A percentile compares a stretch with the other conserved stretches of the same genome.
Evolutionary conservation across 768 basidiomycete species (phyloP).

Genomic region (Mrakia blollopis): DNA sequence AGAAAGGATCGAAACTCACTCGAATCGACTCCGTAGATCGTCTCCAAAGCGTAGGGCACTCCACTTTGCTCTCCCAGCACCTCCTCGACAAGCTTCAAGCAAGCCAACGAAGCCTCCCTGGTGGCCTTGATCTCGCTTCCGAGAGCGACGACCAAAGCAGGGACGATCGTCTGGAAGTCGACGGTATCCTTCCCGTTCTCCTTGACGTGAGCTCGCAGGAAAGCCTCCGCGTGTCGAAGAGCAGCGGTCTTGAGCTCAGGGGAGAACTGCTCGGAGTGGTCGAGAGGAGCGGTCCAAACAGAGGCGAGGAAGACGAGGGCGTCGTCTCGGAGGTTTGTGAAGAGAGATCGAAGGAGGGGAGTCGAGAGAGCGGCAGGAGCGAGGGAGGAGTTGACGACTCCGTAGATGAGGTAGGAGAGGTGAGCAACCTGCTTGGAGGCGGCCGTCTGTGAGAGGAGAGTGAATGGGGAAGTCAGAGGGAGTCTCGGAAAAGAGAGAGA

Average conservation of each 20-base stretch:
- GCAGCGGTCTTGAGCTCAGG: conserved; percentile 52
- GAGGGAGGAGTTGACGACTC: conserved; percentile 57
- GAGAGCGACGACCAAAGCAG: conserved; percentile 40
- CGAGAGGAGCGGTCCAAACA: conserved; percentile 50
- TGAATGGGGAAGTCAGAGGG: not conserved
- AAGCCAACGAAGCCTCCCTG: conserved; percentile 40
- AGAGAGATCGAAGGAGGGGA: conserved; percentile 59
- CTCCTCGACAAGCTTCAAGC: conserved; percentile 23
- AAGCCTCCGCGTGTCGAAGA: conserved; percentile 70
- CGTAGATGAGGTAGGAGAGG: conserved; percentile 65
- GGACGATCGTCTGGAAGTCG: conserved; percentile 48
- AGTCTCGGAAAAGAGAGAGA: not conserved
- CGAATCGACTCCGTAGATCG: conserved; percentile 31
- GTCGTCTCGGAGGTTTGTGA: conserved; percentile 63
- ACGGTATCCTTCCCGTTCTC: conserved; percentile 48
- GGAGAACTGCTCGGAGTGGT: conserved; percentile 6
- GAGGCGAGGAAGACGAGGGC: conserved; percentile 76
- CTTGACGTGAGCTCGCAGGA: conserved; percentile 66
- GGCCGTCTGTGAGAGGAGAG: not conserved
- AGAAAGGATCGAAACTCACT: conserved; percentile 2
- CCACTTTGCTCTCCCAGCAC: not conserved
- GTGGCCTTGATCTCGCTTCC: conserved; percentile 37
- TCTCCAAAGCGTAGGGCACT: conserved; percentile 28
- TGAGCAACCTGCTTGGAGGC: conserved; percentile 49
- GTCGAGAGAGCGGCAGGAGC: conserved; percentile 53